Evolutionary conservation across 805 yeast species (phyloP).

Genomic region (Barnettozyma sp.): DNA sequence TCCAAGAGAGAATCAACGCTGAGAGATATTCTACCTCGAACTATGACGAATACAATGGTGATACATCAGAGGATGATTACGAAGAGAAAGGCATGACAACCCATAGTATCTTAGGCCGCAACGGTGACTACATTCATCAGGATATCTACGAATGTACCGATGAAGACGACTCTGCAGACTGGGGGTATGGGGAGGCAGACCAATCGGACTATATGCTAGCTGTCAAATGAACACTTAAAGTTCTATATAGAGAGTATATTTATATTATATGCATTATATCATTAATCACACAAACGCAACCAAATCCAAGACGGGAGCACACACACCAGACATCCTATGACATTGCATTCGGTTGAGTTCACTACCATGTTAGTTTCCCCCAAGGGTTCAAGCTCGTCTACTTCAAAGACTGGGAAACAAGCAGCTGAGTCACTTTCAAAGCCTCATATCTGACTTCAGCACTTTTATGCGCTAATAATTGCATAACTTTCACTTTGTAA

Average conservation of each 20-base stretch:
- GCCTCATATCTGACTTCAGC: constrained; percentile 93
- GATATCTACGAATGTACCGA: too few relatives aligned
- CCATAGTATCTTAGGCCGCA: constrained; percentile 1
- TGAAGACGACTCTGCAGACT: constrained; percentile 17
- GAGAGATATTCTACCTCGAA: constrained; percentile 26
- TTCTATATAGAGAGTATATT: too few relatives aligned
- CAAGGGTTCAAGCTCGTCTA: constrained; percentile 11
- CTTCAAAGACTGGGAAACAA: constrained; percentile 76
- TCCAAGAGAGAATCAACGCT: constrained; percentile 23
- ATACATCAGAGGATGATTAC: constrained; percentile 7
- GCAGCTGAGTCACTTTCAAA: constrained; percentile 86
- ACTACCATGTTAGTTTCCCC: constrained; percentile 5
- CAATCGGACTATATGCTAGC: constrained; percentile 23
- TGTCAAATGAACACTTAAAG: constrained; percentile 21
- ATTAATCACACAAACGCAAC: not conserved
- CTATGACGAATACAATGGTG: constrained; percentile 5
- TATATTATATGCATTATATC: not conserved
- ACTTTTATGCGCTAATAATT: constrained; percentile 69
- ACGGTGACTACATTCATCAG: too few relatives aligned
- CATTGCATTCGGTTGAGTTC: too few relatives aligned
- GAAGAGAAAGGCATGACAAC: constrained; percentile 3
- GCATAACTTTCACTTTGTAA: constrained; percentile 78
- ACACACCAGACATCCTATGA: too few relatives aligned
- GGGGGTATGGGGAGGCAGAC: constrained; percentile 24
- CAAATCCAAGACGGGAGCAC: too few relatives aligned